Conservation (phyloP, 164 flowering plant species). For the Nymphaea thermarum region DNA sequence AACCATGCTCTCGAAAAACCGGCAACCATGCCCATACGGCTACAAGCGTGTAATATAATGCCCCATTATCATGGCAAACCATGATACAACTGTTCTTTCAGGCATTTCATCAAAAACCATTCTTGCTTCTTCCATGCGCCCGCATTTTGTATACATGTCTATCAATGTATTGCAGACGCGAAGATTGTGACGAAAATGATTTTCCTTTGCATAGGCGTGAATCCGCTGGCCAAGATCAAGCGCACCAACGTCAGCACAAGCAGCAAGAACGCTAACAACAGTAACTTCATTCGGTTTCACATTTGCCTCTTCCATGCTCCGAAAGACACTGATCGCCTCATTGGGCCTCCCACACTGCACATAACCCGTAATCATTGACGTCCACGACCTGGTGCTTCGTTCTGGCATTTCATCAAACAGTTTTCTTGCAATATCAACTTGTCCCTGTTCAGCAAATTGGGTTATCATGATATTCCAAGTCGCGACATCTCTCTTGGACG, state of each 20-base stretch:
- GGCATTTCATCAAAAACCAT: constrained; percentile 40
- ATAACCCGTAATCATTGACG: constrained; percentile 50
- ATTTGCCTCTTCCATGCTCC: constrained; percentile 45
- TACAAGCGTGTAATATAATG: constrained; percentile 48
- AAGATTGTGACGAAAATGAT: constrained; percentile 33
- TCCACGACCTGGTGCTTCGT: constrained; percentile 56
- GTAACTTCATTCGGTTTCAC: constrained; percentile 53
- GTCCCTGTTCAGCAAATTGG: constrained; percentile 34
- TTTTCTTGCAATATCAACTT: constrained; percentile 26
- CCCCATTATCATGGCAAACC: constrained; percentile 80
- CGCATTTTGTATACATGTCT: constrained; percentile 76
- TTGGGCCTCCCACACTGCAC: constrained; percentile 49
- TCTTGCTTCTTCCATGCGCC: constrained; percentile 42
- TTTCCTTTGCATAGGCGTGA: constrained; percentile 33
- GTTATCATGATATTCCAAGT: constrained; percentile 57
- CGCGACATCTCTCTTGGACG: constrained; percentile 46
- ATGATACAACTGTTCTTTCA: constrained; percentile 53
- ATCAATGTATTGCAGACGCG: constrained; percentile 50
- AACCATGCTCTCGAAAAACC: constrained; percentile 37
- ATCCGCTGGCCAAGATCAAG: constrained; percentile 49
- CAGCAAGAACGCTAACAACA: constrained; percentile 54
- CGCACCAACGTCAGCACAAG: constrained; percentile 63
- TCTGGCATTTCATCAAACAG: constrained; percentile 49
- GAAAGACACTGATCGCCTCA: constrained; percentile 38
- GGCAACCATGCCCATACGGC: constrained; percentile 47